Base-by-base conservation (phyloP, 306 rosid species). In the Trifolium fragiferum region DNA sequence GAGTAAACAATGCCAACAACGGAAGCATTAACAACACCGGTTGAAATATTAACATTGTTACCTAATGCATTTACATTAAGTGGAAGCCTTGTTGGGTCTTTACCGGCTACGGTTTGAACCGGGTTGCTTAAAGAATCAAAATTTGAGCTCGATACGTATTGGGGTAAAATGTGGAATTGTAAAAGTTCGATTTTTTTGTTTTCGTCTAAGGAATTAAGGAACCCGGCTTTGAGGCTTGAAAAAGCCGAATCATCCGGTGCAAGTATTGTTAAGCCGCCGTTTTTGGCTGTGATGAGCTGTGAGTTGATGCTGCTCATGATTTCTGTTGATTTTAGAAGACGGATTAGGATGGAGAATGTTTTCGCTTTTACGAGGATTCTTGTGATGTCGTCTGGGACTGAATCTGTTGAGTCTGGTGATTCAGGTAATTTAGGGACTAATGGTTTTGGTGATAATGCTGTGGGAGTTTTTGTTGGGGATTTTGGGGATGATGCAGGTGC, bases 11-110 rank as follows among this genome's bases (percentile, higher is more conserved):
- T 80, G 2, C 89, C 90, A 0, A 84, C 70, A 46, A 88, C 25
- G 0, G 89, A 62, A 5, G 93, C 84, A 57, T 88, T 86, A 4
- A 86, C 91, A 0, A 90, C 72, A 7, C 93, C 96, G 4, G 93
- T 88, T 2, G 87, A 83, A 10, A 90, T 78, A 62, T 83, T 86
- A 4, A 86, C 93, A 10, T 81, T 77, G 73, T 66, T 83, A 10
- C 93, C 89, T 10, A 81, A 63, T 1, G 88, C 84, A 5, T 80
- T 80, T 10, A 87, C 70, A 63, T 89, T 85, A 3, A 89, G 62
- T 4, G 88, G 91, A 37, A 76, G 61, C 75, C 77, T 65, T 0
- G 25, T 18, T 0, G 84, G 84, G 11, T 81, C 62, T 8, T 76
- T 30, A 0, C 84, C 84, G 0, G 84, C 84, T 64, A 81, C 21